Conservation (phyloP, 2,329 filamentous ascomycete species). For the Dothidotthia symphoricarpi region DNA sequence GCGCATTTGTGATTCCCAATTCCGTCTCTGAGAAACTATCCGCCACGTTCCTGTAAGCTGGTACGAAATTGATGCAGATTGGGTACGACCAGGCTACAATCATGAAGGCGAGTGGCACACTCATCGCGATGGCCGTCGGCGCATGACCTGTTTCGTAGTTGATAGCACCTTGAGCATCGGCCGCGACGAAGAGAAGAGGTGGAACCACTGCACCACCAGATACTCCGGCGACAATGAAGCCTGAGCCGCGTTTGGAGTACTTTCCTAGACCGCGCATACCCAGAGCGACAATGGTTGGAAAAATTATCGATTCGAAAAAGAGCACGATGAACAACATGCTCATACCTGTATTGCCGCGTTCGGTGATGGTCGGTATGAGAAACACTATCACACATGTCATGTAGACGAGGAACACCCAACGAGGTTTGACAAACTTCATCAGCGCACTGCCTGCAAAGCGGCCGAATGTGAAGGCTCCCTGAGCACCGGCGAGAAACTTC, state of each 20-base stretch:
- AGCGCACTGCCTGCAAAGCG: constrained; percentile 66
- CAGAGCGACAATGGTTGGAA: constrained; percentile 77
- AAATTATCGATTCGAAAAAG: constrained; percentile 80
- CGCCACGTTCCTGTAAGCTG: constrained; percentile 61
- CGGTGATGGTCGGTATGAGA: constrained; percentile 53
- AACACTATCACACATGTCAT: constrained; percentile 58
- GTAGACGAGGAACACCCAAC: constrained; percentile 70
- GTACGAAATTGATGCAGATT: constrained; percentile 60
- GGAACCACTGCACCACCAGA: constrained; percentile 71
- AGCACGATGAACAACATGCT: constrained; percentile 69
- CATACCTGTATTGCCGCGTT: constrained; percentile 53
- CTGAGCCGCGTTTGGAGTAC: constrained; percentile 74
- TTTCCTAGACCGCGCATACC: constrained; percentile 73
- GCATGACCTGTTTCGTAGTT: constrained; percentile 20
- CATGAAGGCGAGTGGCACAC: constrained; percentile 60
- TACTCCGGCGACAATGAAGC: constrained; percentile 70
- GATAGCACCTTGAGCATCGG: constrained; percentile 56
- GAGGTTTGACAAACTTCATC: constrained; percentile 65
- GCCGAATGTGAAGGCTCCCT: constrained; percentile 69
- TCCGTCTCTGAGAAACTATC: constrained; percentile 54
- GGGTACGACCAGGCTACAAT: constrained; percentile 49
- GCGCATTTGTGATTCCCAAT: constrained; percentile 44
- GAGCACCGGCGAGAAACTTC: constrained; percentile 70
- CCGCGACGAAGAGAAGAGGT: constrained; percentile 66
- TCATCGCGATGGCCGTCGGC: constrained; percentile 61